A percentile compares a stretch with the other conserved stretches of the same genome.
Evolutionary conservation across 371 early-diverging fungal species (phyloP).

Genomic region (Mycotypha africana): DNA sequence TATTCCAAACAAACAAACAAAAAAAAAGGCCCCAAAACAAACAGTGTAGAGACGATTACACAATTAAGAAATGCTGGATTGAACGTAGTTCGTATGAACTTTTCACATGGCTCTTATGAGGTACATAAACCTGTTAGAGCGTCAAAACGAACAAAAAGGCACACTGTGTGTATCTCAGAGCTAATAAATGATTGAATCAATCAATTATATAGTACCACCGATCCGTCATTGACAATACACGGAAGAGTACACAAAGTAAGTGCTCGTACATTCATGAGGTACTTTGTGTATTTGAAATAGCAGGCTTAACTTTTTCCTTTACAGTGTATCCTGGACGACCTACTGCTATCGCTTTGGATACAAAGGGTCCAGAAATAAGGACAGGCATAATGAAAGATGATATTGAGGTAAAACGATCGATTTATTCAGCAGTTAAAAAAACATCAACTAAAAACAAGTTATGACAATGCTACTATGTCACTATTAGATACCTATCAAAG

Average conservation of each 20-base stretch:
- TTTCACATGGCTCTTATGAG: constrained; percentile 94
- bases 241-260: constrained; percentile 46
- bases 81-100: constrained; percentile 93
- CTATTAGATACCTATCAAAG: constrained; percentile 47
- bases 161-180: no score
- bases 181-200: not conserved
- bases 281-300: not conserved
- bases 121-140: constrained; percentile 31
- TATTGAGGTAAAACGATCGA: constrained; percentile 26
- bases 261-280: no score
- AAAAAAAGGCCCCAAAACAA: constrained; percentile 72
- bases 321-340: constrained; percentile 59
- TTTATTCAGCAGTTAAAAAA: not conserved
- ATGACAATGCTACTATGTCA: not conserved
- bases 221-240: constrained; percentile 75
- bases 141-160: no score
- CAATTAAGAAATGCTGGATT: constrained; percentile 90
- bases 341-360: constrained; percentile 84
- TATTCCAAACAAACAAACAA: not conserved
- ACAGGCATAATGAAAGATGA: constrained; percentile 72
- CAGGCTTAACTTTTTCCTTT: not conserved
- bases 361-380: constrained; percentile 84
- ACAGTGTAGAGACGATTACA: constrained; percentile 78
- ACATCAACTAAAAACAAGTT: not conserved
- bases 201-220: constrained; percentile 68